Evolutionary conservation across 2,329 filamentous ascomycete genomes (phyloP), one percentile per base, ranked within the genome.

Genomic region (Alternaria atra): DNA sequence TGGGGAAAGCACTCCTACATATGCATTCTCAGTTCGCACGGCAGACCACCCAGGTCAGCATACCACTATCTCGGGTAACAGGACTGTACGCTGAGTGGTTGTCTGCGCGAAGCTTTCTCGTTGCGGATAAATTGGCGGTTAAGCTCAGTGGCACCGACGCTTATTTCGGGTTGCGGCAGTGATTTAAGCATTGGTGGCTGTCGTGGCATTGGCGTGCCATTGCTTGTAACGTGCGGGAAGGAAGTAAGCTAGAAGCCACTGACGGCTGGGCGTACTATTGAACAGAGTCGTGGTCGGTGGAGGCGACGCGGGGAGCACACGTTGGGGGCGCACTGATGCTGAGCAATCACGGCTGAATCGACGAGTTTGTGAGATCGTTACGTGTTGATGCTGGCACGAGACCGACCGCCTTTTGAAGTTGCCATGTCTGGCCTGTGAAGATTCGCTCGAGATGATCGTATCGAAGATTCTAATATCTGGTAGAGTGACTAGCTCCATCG

Each of bases 131-230:
- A 59, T 32, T 48, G 13, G 27, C 43, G 56, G 56, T 43, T 59
- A 59, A 59, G 43, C 50, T 59, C 56, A 47, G 27, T 54, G 30
- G 34, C 43, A 59, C 50, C 56, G n/a, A 55, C 51, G 32, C 50
- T 55, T 46, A 20, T 29, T 42, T 54, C 9, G 34, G 27, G 34
- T 35, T 30, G 56, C 43, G 40, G 51, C 35, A 20, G 51, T 51
- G 35, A 55, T 48, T 42, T 43, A 54, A 53, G 42, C 56, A 29
- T 55, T 37, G 34, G 55, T 46, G 34, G 39, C 42, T 53, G 39
- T 39, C 27, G 2, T 51, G 23, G 47, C 30, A 44, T 30, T 52
- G 30, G 39, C 47, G 10, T 6, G 30, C 2, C 32, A 25, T 20
- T 44, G 55, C 46, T 52, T 52, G 27, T 43, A 27, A 35, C n/a